Evolutionary conservation across 23 red algal genomes (phyloP), one percentile per base, ranked within the genome.

Genomic region (Gracilaria vermiculophylla): DNA sequence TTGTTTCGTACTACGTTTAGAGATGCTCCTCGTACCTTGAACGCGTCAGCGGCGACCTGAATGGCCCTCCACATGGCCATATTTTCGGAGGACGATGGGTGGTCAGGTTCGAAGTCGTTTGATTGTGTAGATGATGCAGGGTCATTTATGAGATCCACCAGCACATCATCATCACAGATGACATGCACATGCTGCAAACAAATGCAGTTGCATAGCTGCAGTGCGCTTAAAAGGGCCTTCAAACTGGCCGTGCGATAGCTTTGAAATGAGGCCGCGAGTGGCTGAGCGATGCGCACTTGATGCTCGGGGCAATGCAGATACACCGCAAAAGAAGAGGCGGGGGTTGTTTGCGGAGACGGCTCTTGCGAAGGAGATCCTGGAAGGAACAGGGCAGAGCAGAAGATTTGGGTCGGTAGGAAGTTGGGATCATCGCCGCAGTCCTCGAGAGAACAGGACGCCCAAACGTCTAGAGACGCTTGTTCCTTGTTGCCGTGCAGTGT

Each of bases 31-130:
- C 67, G 6, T 27, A 45, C 67, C 42, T 25, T 45, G 17, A 73
- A 73, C 7, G 67, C 42, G 32, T 73, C 67, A 45, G 36, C 67
- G 3, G 24, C 12, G 23, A 48, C 36, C 6, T 45, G 67, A 45
- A 73, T 73, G 20, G 67, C 67, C 25, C 67, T 42, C 67, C 67
- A 73, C 33, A 73, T 12, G n/a, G 67, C 67, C 67, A 73, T 73
- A 40, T 73, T 48, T 28, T 73, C 67, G 5, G 67, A 48, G 39
- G 67, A 73, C 2, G 40, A 12, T 20, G 47, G 25, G 1, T 73
- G 39, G 1, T 42, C 67, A 42, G 14, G 8, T 10, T 42, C 3
- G 3, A 4, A 23, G 20, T 25, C 5, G 14, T 73, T 32, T 4
- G 67, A 3, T 6, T 45, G 67, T 25, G 39, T 10, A 27, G 39